phyloP scores from a whole-genome alignment of 371 early-diverging fungal genomes.

The Mucor mucedo region DNA sequence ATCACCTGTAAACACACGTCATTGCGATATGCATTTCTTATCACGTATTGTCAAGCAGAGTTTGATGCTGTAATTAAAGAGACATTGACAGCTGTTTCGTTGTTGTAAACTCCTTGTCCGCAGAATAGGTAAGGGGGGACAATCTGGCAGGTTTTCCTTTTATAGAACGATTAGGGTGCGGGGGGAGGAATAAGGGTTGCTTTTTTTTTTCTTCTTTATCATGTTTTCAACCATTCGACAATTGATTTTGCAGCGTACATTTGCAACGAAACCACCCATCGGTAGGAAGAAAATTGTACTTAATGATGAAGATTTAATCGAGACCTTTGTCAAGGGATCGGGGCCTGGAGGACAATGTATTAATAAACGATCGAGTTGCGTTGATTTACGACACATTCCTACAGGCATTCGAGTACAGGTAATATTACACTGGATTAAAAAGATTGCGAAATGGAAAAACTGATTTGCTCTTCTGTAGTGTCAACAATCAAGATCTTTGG shows the following conservation, averaged over 20 bases:
- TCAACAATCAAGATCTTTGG: conserved; percentile 80
- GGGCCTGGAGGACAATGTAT: conserved; percentile 95
- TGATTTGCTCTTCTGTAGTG: conserved; percentile 47
- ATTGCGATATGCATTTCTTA: too few relatives aligned
- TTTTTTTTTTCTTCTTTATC: conserved; percentile 1
- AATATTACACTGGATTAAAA: conserved; percentile 6
- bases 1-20: too few relatives aligned
- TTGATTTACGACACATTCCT: conserved; percentile 84
- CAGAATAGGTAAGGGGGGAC: too few relatives aligned
- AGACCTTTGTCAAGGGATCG: conserved; percentile 87
- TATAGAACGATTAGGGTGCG: too few relatives aligned
- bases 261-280: neutral
- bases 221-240: neutral
- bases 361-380: conserved; percentile 87
- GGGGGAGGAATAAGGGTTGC: neutral
- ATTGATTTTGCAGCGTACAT: neutral
- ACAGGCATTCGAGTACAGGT: conserved; percentile 80
- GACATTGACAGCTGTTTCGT: too few relatives aligned
- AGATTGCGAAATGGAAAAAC: neutral
- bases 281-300: conserved; percentile 63
- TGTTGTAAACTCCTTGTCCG: too few relatives aligned
- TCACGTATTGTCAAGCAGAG: too few relatives aligned
- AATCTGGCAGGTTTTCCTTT: too few relatives aligned
- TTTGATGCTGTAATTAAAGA: too few relatives aligned
- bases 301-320: conserved; percentile 79